Evolutionary conservation across 129 eudicot species (phyloP).

Genomic region (Arctium lappa): DNA sequence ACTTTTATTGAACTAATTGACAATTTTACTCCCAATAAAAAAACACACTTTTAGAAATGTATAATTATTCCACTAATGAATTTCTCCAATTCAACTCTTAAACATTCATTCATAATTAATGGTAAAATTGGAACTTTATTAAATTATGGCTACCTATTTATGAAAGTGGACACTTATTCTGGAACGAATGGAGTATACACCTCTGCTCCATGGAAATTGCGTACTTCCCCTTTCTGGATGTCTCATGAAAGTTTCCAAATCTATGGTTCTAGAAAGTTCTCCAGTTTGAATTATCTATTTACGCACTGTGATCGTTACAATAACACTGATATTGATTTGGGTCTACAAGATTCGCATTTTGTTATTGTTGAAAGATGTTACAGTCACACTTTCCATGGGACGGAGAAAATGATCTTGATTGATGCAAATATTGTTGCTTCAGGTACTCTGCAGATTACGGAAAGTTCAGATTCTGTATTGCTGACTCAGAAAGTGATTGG

Average conservation of each 20-base stretch:
- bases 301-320: not conserved
- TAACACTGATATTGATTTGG: not conserved
- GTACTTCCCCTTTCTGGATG: not conserved
- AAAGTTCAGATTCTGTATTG: constrained; percentile 58
- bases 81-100: not conserved
- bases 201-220: not conserved
- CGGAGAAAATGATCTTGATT: not conserved
- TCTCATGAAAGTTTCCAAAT: not conserved
- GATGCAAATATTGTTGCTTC: not conserved
- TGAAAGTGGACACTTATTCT: not conserved
- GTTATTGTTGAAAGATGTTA: too few species aligned
- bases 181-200: not conserved
- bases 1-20: not conserved
- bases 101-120: not conserved
- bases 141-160: too few species aligned
- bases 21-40: not conserved
- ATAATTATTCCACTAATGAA: not conserved
- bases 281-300: not conserved
- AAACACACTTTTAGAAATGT: not conserved
- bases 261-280: not conserved
- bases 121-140: not conserved
- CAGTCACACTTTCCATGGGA: not conserved
- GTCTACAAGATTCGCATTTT: too few species aligned
- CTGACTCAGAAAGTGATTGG: constrained; percentile 64
- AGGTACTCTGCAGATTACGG: constrained; percentile 59